These are phyloP conservation scores for Acanthochlamys bracteata DNA, from an alignment of 106 monocot species.

Conservation along the genomic window DNA sequence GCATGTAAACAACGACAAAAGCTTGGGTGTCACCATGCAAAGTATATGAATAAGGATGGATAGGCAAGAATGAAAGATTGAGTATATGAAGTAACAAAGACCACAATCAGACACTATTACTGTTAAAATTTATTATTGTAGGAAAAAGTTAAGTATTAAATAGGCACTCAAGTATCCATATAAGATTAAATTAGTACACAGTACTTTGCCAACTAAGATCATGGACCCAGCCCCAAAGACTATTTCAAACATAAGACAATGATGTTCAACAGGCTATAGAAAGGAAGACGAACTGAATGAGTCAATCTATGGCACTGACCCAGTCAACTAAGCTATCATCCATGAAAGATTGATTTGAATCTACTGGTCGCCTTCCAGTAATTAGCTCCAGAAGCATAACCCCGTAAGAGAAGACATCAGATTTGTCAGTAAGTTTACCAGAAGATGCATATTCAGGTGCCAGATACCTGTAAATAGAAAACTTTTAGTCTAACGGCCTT, in stretches of 20 bases:
- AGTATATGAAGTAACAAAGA: too few relatives aligned
- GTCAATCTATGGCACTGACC: slow-evolving; percentile 19
- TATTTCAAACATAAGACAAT: neutral
- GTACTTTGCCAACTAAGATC: too few relatives aligned
- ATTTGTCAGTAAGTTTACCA: slow-evolving; percentile 48
- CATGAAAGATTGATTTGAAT: slow-evolving; percentile 20
- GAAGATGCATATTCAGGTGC: slow-evolving; percentile 58
- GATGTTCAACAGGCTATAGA: neutral
- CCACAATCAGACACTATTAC: too few relatives aligned
- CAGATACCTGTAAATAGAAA: slow-evolving; percentile 25
- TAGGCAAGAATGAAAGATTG: too few relatives aligned
- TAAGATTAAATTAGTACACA: too few relatives aligned
- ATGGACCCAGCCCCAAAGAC: neutral
- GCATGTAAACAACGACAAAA: too few relatives aligned
- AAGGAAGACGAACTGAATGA: neutral
- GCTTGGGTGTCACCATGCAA: too few relatives aligned
- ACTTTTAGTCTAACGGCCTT: neutral
- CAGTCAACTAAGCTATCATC: slow-evolving; percentile 56
- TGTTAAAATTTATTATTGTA: too few relatives aligned
- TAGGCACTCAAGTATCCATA: too few relatives aligned
- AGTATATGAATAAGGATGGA: too few relatives aligned
- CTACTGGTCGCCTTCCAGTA: slow-evolving; percentile 36
- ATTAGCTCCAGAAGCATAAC: slow-evolving; percentile 56
- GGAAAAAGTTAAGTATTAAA: too few relatives aligned
- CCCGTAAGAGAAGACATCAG: slow-evolving; percentile 57